Conservation (phyloP, 2,329 filamentous ascomycete species). For the Colletotrichum limetticola region DNA sequence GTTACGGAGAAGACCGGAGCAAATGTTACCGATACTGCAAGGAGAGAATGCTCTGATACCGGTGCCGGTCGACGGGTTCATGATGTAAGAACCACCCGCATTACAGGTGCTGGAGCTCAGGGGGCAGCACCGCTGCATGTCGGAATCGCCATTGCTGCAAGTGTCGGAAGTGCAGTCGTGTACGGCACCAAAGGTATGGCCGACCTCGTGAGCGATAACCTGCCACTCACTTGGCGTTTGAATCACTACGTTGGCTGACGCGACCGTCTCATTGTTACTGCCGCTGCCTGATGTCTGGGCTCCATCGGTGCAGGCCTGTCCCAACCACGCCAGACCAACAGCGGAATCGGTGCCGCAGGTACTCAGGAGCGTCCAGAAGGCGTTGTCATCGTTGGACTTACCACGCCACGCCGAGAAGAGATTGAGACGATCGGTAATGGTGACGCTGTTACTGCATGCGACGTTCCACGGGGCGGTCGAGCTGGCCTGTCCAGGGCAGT, state of each 20-base stretch:
- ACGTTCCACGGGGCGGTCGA: constrained; percentile 85
- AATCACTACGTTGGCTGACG: constrained; percentile 90
- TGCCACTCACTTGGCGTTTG: constrained; percentile 90
- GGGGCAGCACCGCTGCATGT: constrained; percentile 78
- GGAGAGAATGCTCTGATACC: constrained; percentile 84
- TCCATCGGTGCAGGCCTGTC: constrained; percentile 79
- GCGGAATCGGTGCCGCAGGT: constrained; percentile 85
- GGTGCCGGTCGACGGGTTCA: constrained; percentile 88
- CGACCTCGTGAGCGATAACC: constrained; percentile 92
- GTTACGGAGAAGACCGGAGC: constrained; percentile 82
- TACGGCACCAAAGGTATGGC: constrained; percentile 94
- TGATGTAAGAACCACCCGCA: constrained; percentile 84
- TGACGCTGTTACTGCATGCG: constrained; percentile 69
- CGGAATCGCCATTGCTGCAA: constrained; percentile 70
- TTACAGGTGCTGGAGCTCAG: constrained; percentile 75
- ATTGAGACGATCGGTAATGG: constrained; percentile 83
- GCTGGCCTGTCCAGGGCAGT: constrained; percentile 78
- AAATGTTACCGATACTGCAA: constrained; percentile 94
- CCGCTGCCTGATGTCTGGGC: constrained; percentile 64
- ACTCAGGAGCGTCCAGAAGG: constrained; percentile 91
- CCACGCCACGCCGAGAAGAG: constrained; percentile 92
- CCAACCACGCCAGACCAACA: constrained; percentile 93
- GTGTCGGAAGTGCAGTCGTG: constrained; percentile 85
- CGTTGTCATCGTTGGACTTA: constrained; percentile 79
- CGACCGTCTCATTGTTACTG: constrained; percentile 74